Evolutionary conservation across 1,284 basidiomycete genomes (phyloP).

Genomic region (Naganishia cerealis): DNA sequence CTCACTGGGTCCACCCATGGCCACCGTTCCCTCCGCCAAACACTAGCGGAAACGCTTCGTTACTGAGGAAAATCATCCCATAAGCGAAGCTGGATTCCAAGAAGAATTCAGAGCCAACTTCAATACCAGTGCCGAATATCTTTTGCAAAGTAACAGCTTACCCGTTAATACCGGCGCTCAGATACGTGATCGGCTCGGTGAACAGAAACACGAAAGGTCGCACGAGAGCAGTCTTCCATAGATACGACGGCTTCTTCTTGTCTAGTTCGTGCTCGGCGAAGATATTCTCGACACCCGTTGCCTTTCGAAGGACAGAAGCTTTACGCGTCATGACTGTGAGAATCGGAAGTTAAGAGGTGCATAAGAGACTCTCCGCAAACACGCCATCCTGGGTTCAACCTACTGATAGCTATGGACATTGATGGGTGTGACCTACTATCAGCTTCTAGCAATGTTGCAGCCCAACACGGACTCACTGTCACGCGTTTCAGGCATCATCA

Average conservation of each 20-base stretch:
- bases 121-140: neutral
- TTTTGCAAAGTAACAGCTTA: constrained; percentile 2
- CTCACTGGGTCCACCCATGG: constrained; percentile 43
- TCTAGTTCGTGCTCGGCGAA: constrained; percentile 50
- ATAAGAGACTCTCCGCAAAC: constrained; percentile 41
- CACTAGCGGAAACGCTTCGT: constrained; percentile 45
- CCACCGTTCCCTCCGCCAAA: constrained; percentile 43
- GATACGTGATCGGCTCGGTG: constrained; percentile 51
- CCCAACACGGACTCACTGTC: constrained; percentile 34
- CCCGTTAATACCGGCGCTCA: constrained; percentile 44
- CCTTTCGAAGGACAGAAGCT: constrained; percentile 49
- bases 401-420: constrained; percentile 3
- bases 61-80: constrained; percentile 46
- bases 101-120: neutral
- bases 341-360: constrained; percentile 50
- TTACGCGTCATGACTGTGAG: constrained; percentile 49
- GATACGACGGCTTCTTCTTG: constrained; percentile 41
- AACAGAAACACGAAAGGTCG: constrained; percentile 54
- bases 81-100: constrained; percentile 37
- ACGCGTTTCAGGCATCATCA: constrained; percentile 40
- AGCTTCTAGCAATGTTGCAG: neutral
- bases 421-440: neutral
- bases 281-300: constrained; percentile 48
- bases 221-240: constrained; percentile 48
- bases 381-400: constrained; percentile 37